phyloP scores from a whole-genome alignment of 2,329 filamentous ascomycete genomes.

The Colletotrichum orchidophilum region DNA sequence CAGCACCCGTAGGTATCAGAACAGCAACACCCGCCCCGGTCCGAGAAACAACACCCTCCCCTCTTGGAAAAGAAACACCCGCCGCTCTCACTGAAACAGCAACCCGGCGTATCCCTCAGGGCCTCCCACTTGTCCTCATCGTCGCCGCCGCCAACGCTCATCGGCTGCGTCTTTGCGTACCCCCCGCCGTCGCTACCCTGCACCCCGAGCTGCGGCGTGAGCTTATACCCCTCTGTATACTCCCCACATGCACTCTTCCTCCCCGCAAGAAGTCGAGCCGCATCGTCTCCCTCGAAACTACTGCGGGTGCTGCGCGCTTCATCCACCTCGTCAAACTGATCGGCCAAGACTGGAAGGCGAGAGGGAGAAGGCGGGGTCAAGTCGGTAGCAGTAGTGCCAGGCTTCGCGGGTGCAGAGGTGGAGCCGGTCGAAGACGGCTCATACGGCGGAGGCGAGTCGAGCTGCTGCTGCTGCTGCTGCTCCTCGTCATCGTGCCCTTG shows the following conservation, averaged over 20 bases:
- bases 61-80: slow-evolving; percentile 14
- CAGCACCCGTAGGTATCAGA: background rate
- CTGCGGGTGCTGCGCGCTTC: background rate
- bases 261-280: background rate
- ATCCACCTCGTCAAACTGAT: background rate
- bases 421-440: slow-evolving; percentile 3
- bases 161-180: background rate
- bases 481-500: background rate
- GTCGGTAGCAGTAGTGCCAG: background rate
- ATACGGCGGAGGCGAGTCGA: slow-evolving; percentile 19
- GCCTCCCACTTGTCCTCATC: background rate
- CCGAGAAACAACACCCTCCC: slow-evolving; percentile 7
- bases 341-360: background rate
- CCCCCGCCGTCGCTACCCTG: background rate
- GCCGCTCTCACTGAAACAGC: background rate
- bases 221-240: background rate
- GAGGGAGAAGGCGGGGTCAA: background rate
- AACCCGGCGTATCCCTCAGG: background rate
- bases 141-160: background rate
- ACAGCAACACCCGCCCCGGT: background rate
- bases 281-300: background rate
- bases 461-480: background rate
- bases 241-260: background rate
- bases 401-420: background rate
- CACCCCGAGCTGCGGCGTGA: background rate